Base-by-base conservation (phyloP, 164 flowering plant genomes). In the Piper longum region DNA sequence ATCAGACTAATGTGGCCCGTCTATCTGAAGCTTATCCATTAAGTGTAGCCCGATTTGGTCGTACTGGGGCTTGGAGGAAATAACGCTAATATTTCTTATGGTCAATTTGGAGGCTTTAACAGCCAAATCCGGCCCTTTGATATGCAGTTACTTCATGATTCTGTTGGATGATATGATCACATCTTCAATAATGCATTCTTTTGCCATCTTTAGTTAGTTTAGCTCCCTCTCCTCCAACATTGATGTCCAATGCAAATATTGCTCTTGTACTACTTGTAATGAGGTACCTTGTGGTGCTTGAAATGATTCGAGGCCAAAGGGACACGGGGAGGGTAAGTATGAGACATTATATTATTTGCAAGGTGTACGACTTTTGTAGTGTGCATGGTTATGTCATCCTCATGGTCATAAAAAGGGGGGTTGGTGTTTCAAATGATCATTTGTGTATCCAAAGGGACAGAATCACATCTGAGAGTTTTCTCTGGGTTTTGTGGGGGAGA, bases 141-240 rank as follows among this genome's bases (percentile, higher is more conserved):
- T 12, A 81, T 82, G 14, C 85, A 82, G 18, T 71, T 82, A 58
- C 70, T 85, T 59, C 86, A 76, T 70, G 86, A 85, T 67, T 82
- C 82, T 74, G 83, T 82, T 52, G 86, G 87, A 48, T 76, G 75
- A 77, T 3, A 42, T 26, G 36, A 26, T 26, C 36, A 26, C 36
- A 5, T 5, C 1, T n/a, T 58, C 8, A 39, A 4, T 0, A 1
- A 19, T 19, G 44, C 42, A 8, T 14, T 36, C 43, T 36, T 40
- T 9, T 40, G 16, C 40, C 16, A 59, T 16, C 44, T 59, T 19
- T 39, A 5, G 39, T 3, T 1, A 48, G 7, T 48, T 48, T 48
- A 14, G 52, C 52, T 17, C 59, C 18, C 9, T 12, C 4, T 39
- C 39, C 16, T 26, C 41, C 41, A 26, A 42, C 36, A 3, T 9